Conservation (phyloP, 768 basidiomycete genomes). For the Hericium rajendrae region DNA sequence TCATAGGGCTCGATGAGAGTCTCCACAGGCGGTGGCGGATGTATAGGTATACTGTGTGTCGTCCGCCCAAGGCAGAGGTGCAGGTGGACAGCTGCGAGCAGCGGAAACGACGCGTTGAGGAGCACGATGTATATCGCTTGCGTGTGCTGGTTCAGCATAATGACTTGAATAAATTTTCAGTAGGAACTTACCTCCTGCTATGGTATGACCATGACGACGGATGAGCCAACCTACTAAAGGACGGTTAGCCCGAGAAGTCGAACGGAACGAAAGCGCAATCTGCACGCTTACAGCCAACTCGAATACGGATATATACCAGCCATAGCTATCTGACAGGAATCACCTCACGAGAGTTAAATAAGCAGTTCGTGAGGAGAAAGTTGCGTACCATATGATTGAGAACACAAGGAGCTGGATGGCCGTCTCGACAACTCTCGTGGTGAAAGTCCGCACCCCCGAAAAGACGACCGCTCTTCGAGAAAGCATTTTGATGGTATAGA, state of each 20-base stretch:
- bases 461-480: not conserved
- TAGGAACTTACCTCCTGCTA: slow-evolving; percentile 4
- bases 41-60: slow-evolving; percentile 13
- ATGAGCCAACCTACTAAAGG: slow-evolving; percentile 10
- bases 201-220: too few relatives aligned
- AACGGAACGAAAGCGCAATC: not conserved
- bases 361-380: not conserved
- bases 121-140: slow-evolving; percentile 7
- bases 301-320: slow-evolving; percentile 9
- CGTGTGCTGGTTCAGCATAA: not conserved
- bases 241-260: not conserved
- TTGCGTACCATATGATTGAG: slow-evolving; percentile 10
- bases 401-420: slow-evolving; percentile 7
- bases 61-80: slow-evolving; percentile 9
- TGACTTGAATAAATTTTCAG: not conserved
- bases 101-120: slow-evolving; percentile 3
- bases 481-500: too few relatives aligned
- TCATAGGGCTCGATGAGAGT: slow-evolving; percentile 12
- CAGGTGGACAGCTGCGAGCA: slow-evolving; percentile 4
- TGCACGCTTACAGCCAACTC: slow-evolving; percentile 9
- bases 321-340: slow-evolving; percentile 1
- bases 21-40: slow-evolving; percentile 20
- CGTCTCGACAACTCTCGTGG: slow-evolving; percentile 1
- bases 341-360: not conserved
- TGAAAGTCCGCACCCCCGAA: not conserved